Evolutionary conservation across 2,329 filamentous ascomycete genomes (phyloP).

Genomic region (Penicillium sumatraense): DNA sequence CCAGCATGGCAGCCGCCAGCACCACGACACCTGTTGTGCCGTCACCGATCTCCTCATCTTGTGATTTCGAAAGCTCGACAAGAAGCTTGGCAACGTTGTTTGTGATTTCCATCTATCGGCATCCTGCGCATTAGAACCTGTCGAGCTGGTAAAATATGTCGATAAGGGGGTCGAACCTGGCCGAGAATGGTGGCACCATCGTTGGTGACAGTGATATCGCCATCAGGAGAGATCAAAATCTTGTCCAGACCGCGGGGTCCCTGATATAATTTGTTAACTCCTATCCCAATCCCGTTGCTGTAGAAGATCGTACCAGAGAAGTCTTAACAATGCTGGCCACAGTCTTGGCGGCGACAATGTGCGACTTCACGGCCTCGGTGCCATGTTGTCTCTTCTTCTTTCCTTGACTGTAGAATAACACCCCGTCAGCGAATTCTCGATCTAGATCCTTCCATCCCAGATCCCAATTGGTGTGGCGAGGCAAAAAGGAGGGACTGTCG

Average conservation of each 20-base stretch:
- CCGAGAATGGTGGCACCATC: constrained; percentile 96
- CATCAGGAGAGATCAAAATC: constrained; percentile 97
- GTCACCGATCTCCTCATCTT: constrained; percentile 98
- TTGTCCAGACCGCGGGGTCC: constrained; percentile 97
- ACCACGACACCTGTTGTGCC: constrained; percentile 98
- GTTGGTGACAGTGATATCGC: constrained; percentile 98
- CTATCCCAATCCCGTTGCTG: background rate
- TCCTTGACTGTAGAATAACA: constrained; percentile 70
- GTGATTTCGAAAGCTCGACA: constrained; percentile 96
- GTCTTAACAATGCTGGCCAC: constrained; percentile 98
- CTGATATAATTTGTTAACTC: constrained; percentile 38
- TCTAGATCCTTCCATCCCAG: background rate
- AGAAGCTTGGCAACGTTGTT: constrained; percentile 98
- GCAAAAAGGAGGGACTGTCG: constrained; percentile 14
- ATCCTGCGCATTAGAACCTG: constrained; percentile 19
- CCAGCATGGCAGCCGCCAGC: constrained; percentile 87
- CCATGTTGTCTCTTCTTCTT: constrained; percentile 97
- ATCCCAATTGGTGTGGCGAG: constrained; percentile 5
- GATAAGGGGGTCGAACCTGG: constrained; percentile 53
- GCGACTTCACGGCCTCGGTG: constrained; percentile 96
- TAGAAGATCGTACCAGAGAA: constrained; percentile 67
- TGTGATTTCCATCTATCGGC: constrained; percentile 86
- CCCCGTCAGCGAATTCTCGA: constrained; percentile 30
- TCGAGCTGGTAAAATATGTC: background rate
- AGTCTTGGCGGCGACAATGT: constrained; percentile 94